Base-by-base conservation (phyloP, 345 rosid species). In the Acer campestre region DNA sequence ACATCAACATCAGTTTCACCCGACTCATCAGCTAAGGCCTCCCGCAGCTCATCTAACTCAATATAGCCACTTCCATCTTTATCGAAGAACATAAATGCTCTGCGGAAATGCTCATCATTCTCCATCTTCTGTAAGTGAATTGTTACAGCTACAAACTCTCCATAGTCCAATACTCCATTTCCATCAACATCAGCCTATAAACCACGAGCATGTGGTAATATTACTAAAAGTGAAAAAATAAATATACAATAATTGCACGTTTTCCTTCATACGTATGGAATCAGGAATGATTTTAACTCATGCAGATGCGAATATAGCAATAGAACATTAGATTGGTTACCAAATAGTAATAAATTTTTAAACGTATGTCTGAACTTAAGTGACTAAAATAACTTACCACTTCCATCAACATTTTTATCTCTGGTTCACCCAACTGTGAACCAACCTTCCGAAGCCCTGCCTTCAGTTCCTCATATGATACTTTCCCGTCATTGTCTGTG, bases 331-430 rank as follows among this genome's bases (percentile, higher is more conserved):
- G 73, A 63, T 31, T 44, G 40, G 62, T 58, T 13, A 61, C 2
- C 53, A 70, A 75, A 55, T 51, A 78, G 20, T 40, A 77, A 59
- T 35, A 22, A 76, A 9, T 42, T 66, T 67, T 4, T 38, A 58
- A 59, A 64, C 61, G 17, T 4, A 42, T 11, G 11, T 3, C 63
- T 46, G 20, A 55, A 31, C 25, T 31, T 3, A 40, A 58, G 18
- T 12, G 40, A 65, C 6, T n/a, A 74, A 27, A 16, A 5, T 46
- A 62, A 78, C 44, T 80, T 90, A 96, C 99, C 90, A 90, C 97
- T 94, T 96, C 99, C 99, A 96, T 94, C 78, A 96, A 83, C 98
- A 96, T 89, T 88, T 85, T 92, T 75, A 96, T 94, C 91, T 96
- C 99, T 6, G 94, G 90, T 81, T 96, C 99, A 56, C 88, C 92